A percentile compares a stretch with the other conserved stretches of the same genome.
Evolutionary conservation across 371 early-diverging fungal genomes (phyloP).

Genomic region (Batkoa obscura): DNA sequence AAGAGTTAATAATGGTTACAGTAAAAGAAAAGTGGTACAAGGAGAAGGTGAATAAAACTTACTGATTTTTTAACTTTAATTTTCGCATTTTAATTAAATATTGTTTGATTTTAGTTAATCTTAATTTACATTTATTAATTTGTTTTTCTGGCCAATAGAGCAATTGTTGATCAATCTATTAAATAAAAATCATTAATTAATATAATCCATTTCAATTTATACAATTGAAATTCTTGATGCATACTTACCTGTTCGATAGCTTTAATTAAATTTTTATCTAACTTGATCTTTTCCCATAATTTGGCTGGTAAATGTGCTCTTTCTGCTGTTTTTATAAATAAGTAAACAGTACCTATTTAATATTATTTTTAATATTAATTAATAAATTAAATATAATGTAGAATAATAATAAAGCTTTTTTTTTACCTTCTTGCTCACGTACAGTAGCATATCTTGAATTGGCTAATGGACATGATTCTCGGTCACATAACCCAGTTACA

Average conservation of each 20-base stretch:
- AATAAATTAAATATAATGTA: background rate
- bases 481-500: constrained; percentile 95
- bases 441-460: constrained; percentile 98
- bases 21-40: background rate
- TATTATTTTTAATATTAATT: background rate
- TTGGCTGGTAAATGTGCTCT: constrained; percentile 87
- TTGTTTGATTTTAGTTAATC: constrained; percentile 93
- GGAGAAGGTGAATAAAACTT: constrained; percentile 10
- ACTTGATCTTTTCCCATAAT: constrained; percentile 89
- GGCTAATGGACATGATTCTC: constrained; percentile 95
- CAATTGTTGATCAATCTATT: constrained; percentile 80
- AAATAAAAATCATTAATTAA: background rate
- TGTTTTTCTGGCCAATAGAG: constrained; percentile 82
- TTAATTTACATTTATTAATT: constrained; percentile 96
- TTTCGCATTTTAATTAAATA: constrained; percentile 89
- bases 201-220: no score
- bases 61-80: constrained; percentile 65
- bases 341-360: constrained; percentile 47
- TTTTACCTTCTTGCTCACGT: constrained; percentile 61
- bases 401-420: no score
- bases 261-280: constrained; percentile 81
- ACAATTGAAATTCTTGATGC: background rate
- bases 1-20: no score
- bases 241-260: constrained; percentile 60
- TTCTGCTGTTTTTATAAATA: constrained; percentile 96